Base-by-base conservation (phyloP, 306 rosid genomes). In the Hippophae gyantsensis region DNA sequence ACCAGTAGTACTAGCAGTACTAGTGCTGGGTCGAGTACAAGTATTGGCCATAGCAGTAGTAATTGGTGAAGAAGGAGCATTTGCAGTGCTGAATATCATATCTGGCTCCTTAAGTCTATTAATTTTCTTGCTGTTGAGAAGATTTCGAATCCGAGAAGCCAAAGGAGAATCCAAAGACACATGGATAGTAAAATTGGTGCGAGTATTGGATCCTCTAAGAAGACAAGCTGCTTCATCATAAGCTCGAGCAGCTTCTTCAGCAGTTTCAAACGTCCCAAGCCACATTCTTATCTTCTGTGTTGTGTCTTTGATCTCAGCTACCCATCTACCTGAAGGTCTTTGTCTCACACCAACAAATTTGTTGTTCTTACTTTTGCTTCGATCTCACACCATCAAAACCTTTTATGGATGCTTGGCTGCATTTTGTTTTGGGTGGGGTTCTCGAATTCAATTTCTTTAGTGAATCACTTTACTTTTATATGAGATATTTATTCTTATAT, bases 321-420 rank as follows among this genome's bases (percentile, higher is more conserved):
- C 97, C 97, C 97, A 90, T 81, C 98, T 83, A 13, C 98, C 98
- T 8, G 98, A 90, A 52, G 98, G 96, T 45, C 98, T 83, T 44
- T 90, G 96, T 57, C 98, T 83, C 56, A 90, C 96, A 1, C 98
- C 98, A 52, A 90, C 89, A 74, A 90, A 85, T 59, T 74, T 90
- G 85, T 27, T 27, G 32, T 27, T 27, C 32, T 47, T 60, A 42
- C 58, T 72, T 56, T 52, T 79, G 71, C 78, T 70, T 69, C 13
- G 71, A 67, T 84, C 85, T n/a, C n/a, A n/a, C n/a, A n/a, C n/a
- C n/a, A n/a, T n/a, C n/a, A n/a, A n/a, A n/a, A n/a, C n/a, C n/a
- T n/a, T n/a, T n/a, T n/a, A n/a, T n/a, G n/a, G n/a, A n/a, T n/a
- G n/a, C n/a, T n/a, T n/a, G n/a, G n/a, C n/a, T n/a, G n/a, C n/a